Percentiles rank a stretch among this genome's conserved stretches.
phyloP scores from a whole-genome alignment of 169 alveolate genomes.

The Eimeria nieschulzi region DNA sequence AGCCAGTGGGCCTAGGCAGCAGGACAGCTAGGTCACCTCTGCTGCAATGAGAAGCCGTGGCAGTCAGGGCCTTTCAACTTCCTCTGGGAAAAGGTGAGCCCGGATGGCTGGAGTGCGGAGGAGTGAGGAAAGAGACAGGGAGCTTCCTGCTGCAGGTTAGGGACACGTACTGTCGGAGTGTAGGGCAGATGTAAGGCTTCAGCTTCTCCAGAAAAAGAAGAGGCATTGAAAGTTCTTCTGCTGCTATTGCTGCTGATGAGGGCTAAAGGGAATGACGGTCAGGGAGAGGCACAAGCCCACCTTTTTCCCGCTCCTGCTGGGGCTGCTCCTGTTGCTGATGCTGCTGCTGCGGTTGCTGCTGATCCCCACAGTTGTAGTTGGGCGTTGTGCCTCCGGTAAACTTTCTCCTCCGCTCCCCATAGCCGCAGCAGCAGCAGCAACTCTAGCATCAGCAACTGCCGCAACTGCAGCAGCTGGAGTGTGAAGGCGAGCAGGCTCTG shows the following conservation, averaged over 20 bases:
- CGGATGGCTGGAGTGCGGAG: neutral
- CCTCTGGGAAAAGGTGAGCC: too few species aligned
- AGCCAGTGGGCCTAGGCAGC: too few species aligned
- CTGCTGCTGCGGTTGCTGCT: constrained; percentile 1
- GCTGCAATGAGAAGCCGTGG: too few species aligned
- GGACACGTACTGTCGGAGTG: neutral
- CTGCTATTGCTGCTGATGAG: constrained; percentile 17
- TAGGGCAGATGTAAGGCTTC: neutral
- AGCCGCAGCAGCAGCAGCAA: neutral
- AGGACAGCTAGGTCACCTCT: too few species aligned
- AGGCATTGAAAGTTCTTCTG: constrained; percentile 1
- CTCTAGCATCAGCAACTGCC: neutral
- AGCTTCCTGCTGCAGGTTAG: too few species aligned
- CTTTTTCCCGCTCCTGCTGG: neutral
- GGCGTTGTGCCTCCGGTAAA: too few species aligned
- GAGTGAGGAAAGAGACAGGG: too few species aligned
- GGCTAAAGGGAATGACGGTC: neutral
- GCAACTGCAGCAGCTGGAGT: neutral
- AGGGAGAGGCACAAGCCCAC: neutral
- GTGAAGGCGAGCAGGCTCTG: neutral
- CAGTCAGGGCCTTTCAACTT: too few species aligned
- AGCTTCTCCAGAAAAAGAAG: constrained; percentile 1
- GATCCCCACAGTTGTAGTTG: neutral
- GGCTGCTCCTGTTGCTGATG: neutral
- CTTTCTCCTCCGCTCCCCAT: neutral